Base-by-base conservation (phyloP, 2,329 filamentous ascomycete genomes). In the Ophiocordyceps camponoti-saundersi region DNA sequence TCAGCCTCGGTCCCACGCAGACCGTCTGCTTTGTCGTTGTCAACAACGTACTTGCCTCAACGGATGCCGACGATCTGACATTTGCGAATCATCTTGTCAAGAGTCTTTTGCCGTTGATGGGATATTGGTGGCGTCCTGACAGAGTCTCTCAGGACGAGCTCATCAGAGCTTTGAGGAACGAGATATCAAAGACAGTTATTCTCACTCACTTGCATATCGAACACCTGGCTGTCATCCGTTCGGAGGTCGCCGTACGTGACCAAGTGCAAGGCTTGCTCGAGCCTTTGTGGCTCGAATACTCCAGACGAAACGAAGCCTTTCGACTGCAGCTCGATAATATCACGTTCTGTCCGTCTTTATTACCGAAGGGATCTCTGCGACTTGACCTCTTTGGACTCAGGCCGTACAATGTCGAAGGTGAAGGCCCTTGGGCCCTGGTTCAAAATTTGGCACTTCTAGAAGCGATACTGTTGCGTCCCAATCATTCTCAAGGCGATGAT, bases 251-350 rank as follows among this genome's bases (percentile, higher is more conserved):
- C 47, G 61, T 70, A 47, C 59, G 62, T 26, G 67, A 56, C 42
- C 61, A 72, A 52, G 47, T 94, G 6, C 76, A 82, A 51, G 73
- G 75, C n/a, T 62, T 95, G 2, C 59, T 80, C 32, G 80, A 88
- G 42, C 69, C 73, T 4, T 64, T 98, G n/a, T 82, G 81, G 67
- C 66, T 66, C 10, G 90, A 95, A 56, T 96, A 96, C 61, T 71
- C 77, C 4, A 80, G 71, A 52, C 75, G 87, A 50, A 70, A 78
- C 34, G 79, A 84, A 44, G 77, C 78, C 49, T 80, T 85, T 44
- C 76, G 81, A 36, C 69, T 96, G 12, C 82, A 87, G 52, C 65
- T 93, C n/a, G 79, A 85, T 50, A 85, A 95, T 55, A 59, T 95
- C 23, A 66, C 71, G 0, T 83, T 85, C 51, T 57, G 71, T 43